Base-by-base conservation (phyloP, 441 rosid species). In the Bocquillonia castaneifolia region DNA sequence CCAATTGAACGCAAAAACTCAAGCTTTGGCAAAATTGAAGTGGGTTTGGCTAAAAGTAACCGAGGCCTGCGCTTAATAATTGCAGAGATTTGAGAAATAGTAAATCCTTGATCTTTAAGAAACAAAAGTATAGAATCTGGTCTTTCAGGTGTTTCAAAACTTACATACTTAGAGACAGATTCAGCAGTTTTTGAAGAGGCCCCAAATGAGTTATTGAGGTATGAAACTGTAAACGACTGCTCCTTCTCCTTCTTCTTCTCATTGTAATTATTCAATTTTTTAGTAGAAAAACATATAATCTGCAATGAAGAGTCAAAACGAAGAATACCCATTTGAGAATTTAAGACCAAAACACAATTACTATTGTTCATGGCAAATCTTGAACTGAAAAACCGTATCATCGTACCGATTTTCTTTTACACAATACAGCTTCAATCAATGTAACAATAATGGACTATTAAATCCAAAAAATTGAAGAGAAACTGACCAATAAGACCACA, bases 1-100 rank as follows among this genome's bases (percentile, higher is more conserved):
- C 82, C 85, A 42, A 50, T 36, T 1, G 85, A 77, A 63, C 31
- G 14, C 5, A 84, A n/a, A 37, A 81, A 84, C 28, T 76, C 72
- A 15, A 81, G 23, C 63, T 81, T 81, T 61, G 83, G 75, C 63
- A 72, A 56, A 25, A 84, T 66, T 37, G 55, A 72, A 13, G 66
- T 67, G 0, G 77, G 58, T 52, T 63, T 10, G 2, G 29, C 45
- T 8, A 66, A 10, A 14, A 81, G 84, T 29, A 79, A 5, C 0
- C 0, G 0, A 1, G 85, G 82, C 0, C 1, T 2, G 6, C 29
- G 45, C 37, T 8, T 69, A 45, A 78, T 32, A 17, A 79, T 12
- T 25, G 34, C 56, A 2, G 26, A 32, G 32, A 78, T 74, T 15
- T 77, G 80, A 66, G 67, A 3, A 8, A 29, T 18, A 0, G 82